These are phyloP conservation scores for Coemansia sp. DNA, from an alignment of 192 early-diverging fungal species.

Conservation along the genomic window DNA sequence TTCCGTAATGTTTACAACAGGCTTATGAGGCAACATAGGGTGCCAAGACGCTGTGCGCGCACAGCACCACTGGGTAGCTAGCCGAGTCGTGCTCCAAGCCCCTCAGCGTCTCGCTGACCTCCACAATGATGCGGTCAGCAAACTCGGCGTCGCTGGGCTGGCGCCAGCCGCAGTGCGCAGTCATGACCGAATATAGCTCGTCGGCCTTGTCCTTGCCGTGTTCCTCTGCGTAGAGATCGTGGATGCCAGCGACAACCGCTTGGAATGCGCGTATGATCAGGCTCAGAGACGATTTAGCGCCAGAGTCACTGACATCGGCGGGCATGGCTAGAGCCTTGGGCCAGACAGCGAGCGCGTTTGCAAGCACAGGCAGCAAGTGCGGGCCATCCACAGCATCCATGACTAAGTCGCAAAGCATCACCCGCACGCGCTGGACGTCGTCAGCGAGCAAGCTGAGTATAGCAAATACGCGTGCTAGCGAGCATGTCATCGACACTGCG, in stretches of 20 bases:
- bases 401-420: conserved; percentile 48
- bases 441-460: conserved; percentile 34
- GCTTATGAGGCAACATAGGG: conserved; percentile 30
- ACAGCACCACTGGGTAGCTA: conserved; percentile 44
- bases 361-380: conserved; percentile 44
- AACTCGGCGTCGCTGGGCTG: conserved; percentile 50
- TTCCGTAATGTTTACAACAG: neutral
- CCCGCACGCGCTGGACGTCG: conserved; percentile 45
- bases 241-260: conserved; percentile 48
- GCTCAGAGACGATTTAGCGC: conserved; percentile 8
- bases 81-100: conserved; percentile 18
- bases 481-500: conserved; percentile 30
- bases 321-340: conserved; percentile 37
- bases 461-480: conserved; percentile 46
- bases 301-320: neutral
- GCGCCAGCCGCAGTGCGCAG: conserved; percentile 46
- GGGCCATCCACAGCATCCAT: conserved; percentile 54
- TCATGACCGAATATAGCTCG: conserved; percentile 49
- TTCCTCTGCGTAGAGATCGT: conserved; percentile 52
- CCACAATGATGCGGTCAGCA: conserved; percentile 46
- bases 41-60: conserved; percentile 44
- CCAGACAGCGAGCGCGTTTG: conserved; percentile 43
- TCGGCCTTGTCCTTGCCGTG: conserved; percentile 36
- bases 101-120: conserved; percentile 25
- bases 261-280: conserved; percentile 51